Percentiles rank a stretch among this genome's conserved stretches.
These are phyloP conservation scores for Aspergillus arachidicola DNA, from an alignment of 2,329 filamentous ascomycete genomes.

Conservation along the genomic window DNA sequence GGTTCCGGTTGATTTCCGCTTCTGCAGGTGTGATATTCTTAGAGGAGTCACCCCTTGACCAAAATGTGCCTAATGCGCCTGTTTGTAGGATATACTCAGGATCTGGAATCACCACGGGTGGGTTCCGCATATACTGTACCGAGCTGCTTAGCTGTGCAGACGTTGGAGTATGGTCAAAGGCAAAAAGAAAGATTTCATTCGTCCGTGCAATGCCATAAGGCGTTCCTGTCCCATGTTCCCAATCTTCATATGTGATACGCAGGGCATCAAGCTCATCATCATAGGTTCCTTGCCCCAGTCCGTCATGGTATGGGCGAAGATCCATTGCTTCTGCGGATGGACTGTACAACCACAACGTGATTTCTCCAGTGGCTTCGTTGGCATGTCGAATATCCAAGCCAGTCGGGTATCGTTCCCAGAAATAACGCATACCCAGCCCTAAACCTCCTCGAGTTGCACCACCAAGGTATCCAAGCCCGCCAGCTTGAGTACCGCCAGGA, in stretches of 20 bases:
- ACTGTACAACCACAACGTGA: constrained; percentile 65
- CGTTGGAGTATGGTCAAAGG: constrained; percentile 57
- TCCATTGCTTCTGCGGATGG: constrained; percentile 60
- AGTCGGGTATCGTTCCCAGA: constrained; percentile 66
- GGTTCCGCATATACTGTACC: constrained; percentile 54
- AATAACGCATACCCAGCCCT: constrained; percentile 60
- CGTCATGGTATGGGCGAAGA: constrained; percentile 60
- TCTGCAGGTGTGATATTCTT: not conserved
- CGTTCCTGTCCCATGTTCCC: constrained; percentile 57
- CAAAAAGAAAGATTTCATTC: constrained; percentile 58
- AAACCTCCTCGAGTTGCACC: constrained; percentile 60
- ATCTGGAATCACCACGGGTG: constrained; percentile 55
- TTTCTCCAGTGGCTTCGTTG: constrained; percentile 50
- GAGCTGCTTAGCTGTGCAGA: constrained; percentile 47
- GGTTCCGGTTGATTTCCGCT: constrained; percentile 52
- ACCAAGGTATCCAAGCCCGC: constrained; percentile 62
- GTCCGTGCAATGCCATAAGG: constrained; percentile 62
- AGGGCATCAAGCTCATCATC: constrained; percentile 62
- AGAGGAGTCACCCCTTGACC: constrained; percentile 43
- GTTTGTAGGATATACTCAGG: constrained; percentile 55
- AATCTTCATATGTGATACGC: constrained; percentile 67
- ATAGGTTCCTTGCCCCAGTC: constrained; percentile 59
- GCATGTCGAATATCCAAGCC: constrained; percentile 59
- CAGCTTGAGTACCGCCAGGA: constrained; percentile 57
- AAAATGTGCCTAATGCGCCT: constrained; percentile 58